Evolutionary conservation across 2,329 filamentous ascomycete species (phyloP).

Genomic region (Helotiales sp.): DNA sequence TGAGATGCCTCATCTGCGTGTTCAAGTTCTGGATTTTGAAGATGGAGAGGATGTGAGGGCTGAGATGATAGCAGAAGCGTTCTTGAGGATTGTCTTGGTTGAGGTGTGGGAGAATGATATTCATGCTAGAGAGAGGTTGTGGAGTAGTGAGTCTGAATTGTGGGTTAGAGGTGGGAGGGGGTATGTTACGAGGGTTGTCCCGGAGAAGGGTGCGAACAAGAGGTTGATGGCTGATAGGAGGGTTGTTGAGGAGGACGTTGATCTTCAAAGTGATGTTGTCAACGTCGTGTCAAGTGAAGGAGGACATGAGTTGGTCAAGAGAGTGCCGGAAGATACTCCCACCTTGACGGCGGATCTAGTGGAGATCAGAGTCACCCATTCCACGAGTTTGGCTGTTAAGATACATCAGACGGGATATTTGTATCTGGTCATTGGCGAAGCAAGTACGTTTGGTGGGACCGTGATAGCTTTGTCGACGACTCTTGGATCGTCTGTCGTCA

Average conservation of each 20-base stretch:
- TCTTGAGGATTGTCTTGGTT: conserved; percentile 6
- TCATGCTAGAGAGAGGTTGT: conserved; percentile 11
- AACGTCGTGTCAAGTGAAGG: background rate
- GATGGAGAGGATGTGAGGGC: background rate
- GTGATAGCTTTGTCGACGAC: conserved; percentile 7
- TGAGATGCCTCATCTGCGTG: conserved; percentile 21
- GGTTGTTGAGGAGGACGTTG: conserved; percentile 12
- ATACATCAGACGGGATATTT: background rate
- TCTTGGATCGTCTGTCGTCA: background rate
- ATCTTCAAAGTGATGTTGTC: background rate
- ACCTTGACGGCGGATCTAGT: background rate
- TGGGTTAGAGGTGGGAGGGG: conserved; percentile 10
- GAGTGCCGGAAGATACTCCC: background rate
- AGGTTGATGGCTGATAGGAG: conserved; percentile 17
- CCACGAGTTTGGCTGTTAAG: conserved; percentile 1
- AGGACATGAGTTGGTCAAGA: conserved; percentile 7
- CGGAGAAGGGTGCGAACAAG: conserved; percentile 4
- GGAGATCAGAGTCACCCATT: conserved; percentile 8
- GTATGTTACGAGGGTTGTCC: conserved; percentile 14
- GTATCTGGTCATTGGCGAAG: background rate
- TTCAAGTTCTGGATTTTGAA: conserved; percentile 23
- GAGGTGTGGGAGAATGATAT: conserved; percentile 12
- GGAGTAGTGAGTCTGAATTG: conserved; percentile 23
- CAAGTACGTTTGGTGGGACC: background rate
- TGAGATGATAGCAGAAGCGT: conserved; percentile 12